phyloP scores from a whole-genome alignment of 495 filamentous ascomycete species.

The Aspergillus ostianus region DNA sequence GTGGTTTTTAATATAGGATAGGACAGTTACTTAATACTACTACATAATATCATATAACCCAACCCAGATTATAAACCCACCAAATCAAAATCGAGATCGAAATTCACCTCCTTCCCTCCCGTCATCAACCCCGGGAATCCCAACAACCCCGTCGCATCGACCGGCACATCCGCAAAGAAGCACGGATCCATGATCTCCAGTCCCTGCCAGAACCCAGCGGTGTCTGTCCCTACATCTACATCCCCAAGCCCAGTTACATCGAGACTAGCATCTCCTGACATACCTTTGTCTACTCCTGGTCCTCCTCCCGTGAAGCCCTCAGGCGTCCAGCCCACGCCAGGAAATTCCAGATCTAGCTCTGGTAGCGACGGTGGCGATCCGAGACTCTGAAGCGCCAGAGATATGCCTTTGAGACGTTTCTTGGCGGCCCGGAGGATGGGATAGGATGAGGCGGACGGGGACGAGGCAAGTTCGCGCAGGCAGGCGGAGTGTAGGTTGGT shows the following conservation, averaged over 20 bases:
- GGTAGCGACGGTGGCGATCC: neutral
- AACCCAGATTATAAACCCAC: no score
- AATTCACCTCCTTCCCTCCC: neutral
- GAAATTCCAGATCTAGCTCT: neutral
- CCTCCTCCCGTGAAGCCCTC: neutral
- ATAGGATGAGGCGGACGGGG: neutral
- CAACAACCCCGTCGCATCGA: neutral
- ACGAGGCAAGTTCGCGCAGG: neutral
- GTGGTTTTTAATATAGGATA: no score
- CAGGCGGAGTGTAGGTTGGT: neutral
- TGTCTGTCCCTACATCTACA: neutral
- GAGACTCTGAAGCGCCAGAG: conserved; percentile 3
- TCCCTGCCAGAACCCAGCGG: no score
- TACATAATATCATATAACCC: no score
- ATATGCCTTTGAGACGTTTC: conserved; percentile 4
- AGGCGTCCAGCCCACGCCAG: neutral
- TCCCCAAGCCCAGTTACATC: no score
- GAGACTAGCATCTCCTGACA: no score
- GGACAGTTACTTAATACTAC: no score
- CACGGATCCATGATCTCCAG: neutral
- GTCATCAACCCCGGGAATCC: conserved; percentile 1
- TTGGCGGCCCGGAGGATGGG: conserved; percentile 1
- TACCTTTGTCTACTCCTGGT: no score
- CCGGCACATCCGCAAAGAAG: neutral
- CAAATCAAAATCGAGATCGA: neutral